Evolutionary conservation across 108 stramenopile species (phyloP).

Genomic region (Nannochloropsis oceanica): DNA sequence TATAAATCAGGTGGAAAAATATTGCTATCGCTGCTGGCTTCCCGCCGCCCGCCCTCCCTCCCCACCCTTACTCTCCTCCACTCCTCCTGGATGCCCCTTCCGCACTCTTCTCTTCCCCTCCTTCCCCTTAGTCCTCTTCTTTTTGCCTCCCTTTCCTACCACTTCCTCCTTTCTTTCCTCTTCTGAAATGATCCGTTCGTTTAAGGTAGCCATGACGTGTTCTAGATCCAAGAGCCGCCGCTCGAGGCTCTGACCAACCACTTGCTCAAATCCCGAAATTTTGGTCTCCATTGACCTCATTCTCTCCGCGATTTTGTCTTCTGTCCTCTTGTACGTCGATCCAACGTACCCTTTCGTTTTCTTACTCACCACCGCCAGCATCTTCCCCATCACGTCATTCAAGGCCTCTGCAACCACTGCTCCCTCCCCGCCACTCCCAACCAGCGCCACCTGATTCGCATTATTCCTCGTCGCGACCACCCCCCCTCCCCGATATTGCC

Average conservation of each 20-base stretch:
- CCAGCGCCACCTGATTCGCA: not conserved
- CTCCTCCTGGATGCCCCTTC: not conserved
- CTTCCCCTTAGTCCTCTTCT: not conserved
- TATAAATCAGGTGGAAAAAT: no score
- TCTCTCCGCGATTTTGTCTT: not conserved
- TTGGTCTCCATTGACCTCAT: not conserved
- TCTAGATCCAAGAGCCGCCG: not conserved
- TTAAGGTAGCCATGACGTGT: not conserved
- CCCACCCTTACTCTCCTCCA: not conserved
- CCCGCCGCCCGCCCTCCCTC: not conserved
- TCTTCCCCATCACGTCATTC: not conserved
- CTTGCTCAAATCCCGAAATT: not conserved
- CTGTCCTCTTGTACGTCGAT: not conserved
- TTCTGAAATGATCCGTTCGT: not conserved
- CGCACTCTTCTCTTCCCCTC: not conserved
- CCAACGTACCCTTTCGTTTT: not conserved
- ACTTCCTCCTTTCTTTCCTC: not conserved
- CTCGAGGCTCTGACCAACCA: not conserved
- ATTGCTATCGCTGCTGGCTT: not conserved
- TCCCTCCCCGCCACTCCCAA: not conserved
- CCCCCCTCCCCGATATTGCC: not conserved
- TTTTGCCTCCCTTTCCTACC: not conserved
- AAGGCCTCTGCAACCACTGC: not conserved
- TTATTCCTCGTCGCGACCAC: not conserved
- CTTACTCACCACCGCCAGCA: not conserved